Percentiles rank a stretch among this genome's conserved stretches.
Evolutionary conservation across 768 basidiomycete species (phyloP).

Genomic region (Tephrocybe rancida): DNA sequence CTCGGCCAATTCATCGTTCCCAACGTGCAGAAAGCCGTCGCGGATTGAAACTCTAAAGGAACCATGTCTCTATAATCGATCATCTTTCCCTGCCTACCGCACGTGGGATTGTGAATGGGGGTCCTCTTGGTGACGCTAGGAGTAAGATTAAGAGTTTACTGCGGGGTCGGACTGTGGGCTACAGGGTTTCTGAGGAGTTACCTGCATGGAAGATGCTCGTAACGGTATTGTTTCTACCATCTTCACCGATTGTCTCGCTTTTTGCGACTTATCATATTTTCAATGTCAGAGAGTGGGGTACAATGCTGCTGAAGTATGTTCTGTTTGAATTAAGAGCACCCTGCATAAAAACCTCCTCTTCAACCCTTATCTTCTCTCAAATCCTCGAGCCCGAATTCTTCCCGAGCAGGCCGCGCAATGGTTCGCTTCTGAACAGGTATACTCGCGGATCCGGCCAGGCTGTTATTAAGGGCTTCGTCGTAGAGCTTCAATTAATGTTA

Average conservation of each 20-base stretch:
- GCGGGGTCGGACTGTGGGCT: constrained; percentile 71
- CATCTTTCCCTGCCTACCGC: constrained; percentile 95
- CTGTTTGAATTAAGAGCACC: constrained; percentile 85
- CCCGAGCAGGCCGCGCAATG: constrained; percentile 92
- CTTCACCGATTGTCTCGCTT: constrained; percentile 5
- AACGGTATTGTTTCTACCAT: constrained; percentile 26
- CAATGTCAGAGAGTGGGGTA: constrained; percentile 83
- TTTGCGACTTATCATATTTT: constrained; percentile 60
- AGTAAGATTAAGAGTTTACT: constrained; percentile 83
- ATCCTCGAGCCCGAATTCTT: constrained; percentile 92
- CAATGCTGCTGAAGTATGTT: constrained; percentile 86
- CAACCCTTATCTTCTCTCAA: constrained; percentile 86
- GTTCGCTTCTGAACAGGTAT: constrained; percentile 86
- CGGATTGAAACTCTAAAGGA: constrained; percentile 76
- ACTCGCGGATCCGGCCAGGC: constrained; percentile 75
- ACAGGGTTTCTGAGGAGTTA: constrained; percentile 78
- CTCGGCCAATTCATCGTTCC: constrained; percentile 95
- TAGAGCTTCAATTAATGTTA: constrained; percentile 91
- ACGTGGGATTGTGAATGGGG: constrained; percentile 82
- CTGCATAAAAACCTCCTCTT: constrained; percentile 86
- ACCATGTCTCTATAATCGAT: constrained; percentile 71
- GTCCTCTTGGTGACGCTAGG: constrained; percentile 80
- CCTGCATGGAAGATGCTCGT: constrained; percentile 84
- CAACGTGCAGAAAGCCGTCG: constrained; percentile 83
- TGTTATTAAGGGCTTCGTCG: constrained; percentile 79